Evolutionary conservation across 2,329 filamentous ascomycete species (phyloP).

Genomic region (Aspergillus sp.): DNA sequence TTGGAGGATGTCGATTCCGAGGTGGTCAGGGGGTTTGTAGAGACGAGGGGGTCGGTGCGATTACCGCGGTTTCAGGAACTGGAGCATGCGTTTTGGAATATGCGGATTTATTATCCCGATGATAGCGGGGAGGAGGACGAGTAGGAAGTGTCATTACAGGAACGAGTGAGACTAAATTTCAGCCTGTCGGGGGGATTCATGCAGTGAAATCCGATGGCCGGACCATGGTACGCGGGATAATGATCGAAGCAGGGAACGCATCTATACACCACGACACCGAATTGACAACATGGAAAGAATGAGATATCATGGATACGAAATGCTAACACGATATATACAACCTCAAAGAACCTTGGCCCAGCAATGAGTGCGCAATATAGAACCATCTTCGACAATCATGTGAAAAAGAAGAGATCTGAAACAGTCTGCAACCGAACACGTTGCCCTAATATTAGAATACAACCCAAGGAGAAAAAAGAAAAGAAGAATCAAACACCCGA

Average conservation of each 20-base stretch:
- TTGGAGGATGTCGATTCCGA: constrained; percentile 33
- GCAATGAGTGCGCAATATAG: constrained; percentile 1
- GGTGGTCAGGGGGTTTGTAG: constrained; percentile 21
- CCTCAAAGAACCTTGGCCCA: background rate
- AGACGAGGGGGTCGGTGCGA: constrained; percentile 20
- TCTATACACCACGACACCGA: background rate
- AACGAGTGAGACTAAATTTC: background rate
- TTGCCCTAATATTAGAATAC: constrained; percentile 12
- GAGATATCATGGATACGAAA: background rate
- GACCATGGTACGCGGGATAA: background rate
- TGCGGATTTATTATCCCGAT: constrained; percentile 32
- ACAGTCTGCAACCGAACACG: background rate
- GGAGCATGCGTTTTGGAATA: constrained; percentile 40
- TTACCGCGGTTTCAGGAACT: constrained; percentile 31
- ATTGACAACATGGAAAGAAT: background rate
- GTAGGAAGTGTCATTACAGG: background rate
- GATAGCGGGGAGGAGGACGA: constrained; percentile 4
- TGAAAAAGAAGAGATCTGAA: background rate
- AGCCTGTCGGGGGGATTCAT: background rate
- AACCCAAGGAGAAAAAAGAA: constrained; percentile 6
- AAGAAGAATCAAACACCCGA: constrained; percentile 8
- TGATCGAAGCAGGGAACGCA: background rate
- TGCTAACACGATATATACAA: constrained; percentile 8
- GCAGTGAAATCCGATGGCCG: background rate
- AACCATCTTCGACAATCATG: background rate